Evolutionary conservation across 2,329 filamentous ascomycete species (phyloP).

Genomic region (Hymenoscyphus fructigenus): DNA sequence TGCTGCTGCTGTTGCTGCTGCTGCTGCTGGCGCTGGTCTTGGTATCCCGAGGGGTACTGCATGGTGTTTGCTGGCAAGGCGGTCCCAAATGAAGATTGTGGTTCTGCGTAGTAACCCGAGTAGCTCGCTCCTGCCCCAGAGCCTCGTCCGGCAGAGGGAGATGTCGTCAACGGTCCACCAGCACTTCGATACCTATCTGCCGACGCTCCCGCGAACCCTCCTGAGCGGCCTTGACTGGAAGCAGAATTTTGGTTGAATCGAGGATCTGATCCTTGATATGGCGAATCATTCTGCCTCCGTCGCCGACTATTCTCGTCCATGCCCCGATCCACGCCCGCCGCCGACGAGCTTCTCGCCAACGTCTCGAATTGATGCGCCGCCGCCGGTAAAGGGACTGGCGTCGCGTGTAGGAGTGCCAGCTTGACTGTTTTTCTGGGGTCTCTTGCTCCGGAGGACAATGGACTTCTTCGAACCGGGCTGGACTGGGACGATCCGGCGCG

Average conservation of each 20-base stretch:
- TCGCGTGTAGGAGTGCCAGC: conserved; percentile 62
- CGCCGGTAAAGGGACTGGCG: conserved; percentile 62
- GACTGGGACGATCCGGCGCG: background rate
- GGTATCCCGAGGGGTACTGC: conserved; percentile 33
- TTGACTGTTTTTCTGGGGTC: conserved; percentile 46
- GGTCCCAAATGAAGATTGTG: conserved; percentile 48
- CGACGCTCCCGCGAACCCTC: conserved; percentile 27
- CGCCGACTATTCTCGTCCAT: conserved; percentile 79
- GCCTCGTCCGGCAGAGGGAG: conserved; percentile 45
- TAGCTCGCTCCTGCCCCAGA: conserved; percentile 47
- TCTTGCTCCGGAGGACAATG: background rate
- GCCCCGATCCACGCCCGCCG: conserved; percentile 51
- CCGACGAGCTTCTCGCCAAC: conserved; percentile 53
- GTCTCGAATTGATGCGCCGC: conserved; percentile 63
- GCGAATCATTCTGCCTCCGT: conserved; percentile 73
- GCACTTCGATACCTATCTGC: conserved; percentile 48
- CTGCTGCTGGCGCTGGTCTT: conserved; percentile 55
- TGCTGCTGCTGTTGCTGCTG: conserved; percentile 52
- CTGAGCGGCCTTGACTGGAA: conserved; percentile 28
- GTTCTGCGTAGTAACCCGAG: conserved; percentile 59
- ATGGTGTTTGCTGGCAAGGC: conserved; percentile 40
- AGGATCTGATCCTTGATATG: conserved; percentile 58
- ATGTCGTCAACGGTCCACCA: conserved; percentile 45
- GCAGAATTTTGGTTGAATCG: conserved; percentile 44
- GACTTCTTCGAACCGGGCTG: conserved; percentile 3